These are phyloP conservation scores for Whalleya microplaca DNA, from an alignment of 2,329 filamentous ascomycete genomes.

Conservation along the genomic window DNA sequence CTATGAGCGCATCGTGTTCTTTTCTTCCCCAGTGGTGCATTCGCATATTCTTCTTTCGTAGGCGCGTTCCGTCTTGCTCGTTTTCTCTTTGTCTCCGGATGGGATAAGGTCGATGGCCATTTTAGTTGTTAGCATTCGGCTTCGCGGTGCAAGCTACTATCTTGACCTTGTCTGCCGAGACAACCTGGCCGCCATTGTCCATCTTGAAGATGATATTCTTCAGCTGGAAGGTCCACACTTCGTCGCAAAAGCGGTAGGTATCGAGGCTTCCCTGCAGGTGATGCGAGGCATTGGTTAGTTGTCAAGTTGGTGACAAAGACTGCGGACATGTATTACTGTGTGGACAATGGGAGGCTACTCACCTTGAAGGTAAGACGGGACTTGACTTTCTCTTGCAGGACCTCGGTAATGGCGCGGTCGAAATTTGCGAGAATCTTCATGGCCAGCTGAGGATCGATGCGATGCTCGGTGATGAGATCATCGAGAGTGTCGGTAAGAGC, in stretches of 20 bases:
- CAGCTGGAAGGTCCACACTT: conserved; percentile 99
- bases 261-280: conserved; percentile 81
- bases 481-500: conserved; percentile 96
- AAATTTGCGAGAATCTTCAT: conserved; percentile 99
- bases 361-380: conserved; percentile 94
- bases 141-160: conserved; percentile 98
- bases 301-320: background rate
- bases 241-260: conserved; percentile 98
- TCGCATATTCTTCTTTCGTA: background rate
- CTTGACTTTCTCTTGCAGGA: conserved; percentile 90
- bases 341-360: conserved; percentile 29
- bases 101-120: too few relatives aligned
- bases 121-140: conserved; percentile 35
- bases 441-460: conserved; percentile 95
- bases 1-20: too few relatives aligned
- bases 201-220: conserved; percentile 99
- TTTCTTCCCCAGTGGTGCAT: too few relatives aligned
- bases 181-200: conserved; percentile 73
- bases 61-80: background rate
- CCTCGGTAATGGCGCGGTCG: conserved; percentile 89
- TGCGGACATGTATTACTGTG: background rate
- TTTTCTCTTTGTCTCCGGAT: too few relatives aligned
- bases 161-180: conserved; percentile 91
- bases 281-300: conserved; percentile 5
- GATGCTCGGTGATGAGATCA: conserved; percentile 89